These are phyloP conservation scores for Xylariaceae sp. DNA, from an alignment of 2,329 filamentous ascomycete genomes.

Conservation along the genomic window DNA sequence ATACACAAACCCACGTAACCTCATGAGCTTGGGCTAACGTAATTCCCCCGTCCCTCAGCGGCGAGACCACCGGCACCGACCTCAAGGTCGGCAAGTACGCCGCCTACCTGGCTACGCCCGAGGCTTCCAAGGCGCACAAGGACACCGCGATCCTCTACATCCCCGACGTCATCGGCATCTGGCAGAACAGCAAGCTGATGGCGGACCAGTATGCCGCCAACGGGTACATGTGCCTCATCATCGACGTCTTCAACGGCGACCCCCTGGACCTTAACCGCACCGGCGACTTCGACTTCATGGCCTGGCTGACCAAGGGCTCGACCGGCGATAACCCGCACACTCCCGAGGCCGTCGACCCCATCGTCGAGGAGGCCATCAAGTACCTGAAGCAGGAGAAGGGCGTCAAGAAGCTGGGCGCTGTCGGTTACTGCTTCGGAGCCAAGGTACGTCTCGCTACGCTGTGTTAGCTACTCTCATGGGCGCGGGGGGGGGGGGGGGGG, in stretches of 20 bases:
- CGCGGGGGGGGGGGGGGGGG: too few species aligned
- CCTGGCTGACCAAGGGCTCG: conserved; percentile 40
- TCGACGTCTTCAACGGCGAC: conserved; percentile 69
- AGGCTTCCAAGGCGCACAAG: conserved; percentile 29
- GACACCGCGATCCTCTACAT: conserved; percentile 41
- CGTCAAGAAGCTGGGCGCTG: conserved; percentile 56
- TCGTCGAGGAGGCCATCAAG: conserved; percentile 50
- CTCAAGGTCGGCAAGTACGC: conserved; percentile 44
- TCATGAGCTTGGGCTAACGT: background rate
- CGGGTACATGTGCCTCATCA: conserved; percentile 65
- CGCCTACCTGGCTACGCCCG: conserved; percentile 47
- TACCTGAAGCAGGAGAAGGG: conserved; percentile 52
- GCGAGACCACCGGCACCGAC: conserved; percentile 40
- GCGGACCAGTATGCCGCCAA: conserved; percentile 72
- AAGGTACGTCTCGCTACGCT: too few species aligned
- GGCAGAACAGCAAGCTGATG: conserved; percentile 59
- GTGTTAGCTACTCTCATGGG: too few species aligned
- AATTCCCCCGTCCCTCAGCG: conserved; percentile 31
- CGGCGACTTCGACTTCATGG: conserved; percentile 35
- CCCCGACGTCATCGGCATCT: conserved; percentile 48
- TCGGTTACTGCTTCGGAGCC: conserved; percentile 73
- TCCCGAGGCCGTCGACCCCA: conserved; percentile 38
- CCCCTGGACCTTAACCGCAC: conserved; percentile 50
- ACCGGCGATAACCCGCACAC: conserved; percentile 48
- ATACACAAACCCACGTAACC: background rate